phyloP scores from a whole-genome alignment of 306 rosid genomes.

The Quercus variabilis region DNA sequence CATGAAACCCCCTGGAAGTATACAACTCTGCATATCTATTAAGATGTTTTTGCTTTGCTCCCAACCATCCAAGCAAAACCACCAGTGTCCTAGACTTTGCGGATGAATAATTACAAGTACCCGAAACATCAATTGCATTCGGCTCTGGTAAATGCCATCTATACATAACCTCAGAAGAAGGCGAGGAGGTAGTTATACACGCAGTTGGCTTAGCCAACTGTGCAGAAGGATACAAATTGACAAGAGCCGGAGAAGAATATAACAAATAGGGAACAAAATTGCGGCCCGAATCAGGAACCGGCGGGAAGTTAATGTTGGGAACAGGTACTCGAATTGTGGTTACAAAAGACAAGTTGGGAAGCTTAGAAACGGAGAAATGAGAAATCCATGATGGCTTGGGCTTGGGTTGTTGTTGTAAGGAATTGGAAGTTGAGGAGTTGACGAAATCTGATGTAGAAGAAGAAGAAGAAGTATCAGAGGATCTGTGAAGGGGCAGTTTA shows the following conservation, averaged over 20 bases:
- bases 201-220: constrained; percentile 38
- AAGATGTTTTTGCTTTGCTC: constrained; percentile 94
- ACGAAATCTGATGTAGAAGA: constrained; percentile 39
- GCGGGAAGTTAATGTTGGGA: constrained; percentile 53
- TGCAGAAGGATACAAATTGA: constrained; percentile 59
- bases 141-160: constrained; percentile 94
- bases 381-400: constrained; percentile 45
- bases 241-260: constrained; percentile 40
- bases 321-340: constrained; percentile 54
- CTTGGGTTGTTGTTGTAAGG: neutral
- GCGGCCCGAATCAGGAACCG: constrained; percentile 30
- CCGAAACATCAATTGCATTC: constrained; percentile 33
- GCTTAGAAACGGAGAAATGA: constrained; percentile 58
- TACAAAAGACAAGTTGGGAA: constrained; percentile 48
- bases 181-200: constrained; percentile 11
- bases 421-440: constrained; percentile 16
- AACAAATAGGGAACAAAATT: constrained; percentile 27
- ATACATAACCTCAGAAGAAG: constrained; percentile 62
- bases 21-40: constrained; percentile 91
- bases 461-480: constrained; percentile 17
- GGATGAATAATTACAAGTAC: constrained; percentile 39
- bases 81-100: constrained; percentile 80
- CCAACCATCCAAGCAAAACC: constrained; percentile 94
- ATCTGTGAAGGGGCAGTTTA: constrained; percentile 43
- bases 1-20: constrained; percentile 87